Conservation (phyloP, 1,284 basidiomycete genomes). For the Mixia osmundae region DNA sequence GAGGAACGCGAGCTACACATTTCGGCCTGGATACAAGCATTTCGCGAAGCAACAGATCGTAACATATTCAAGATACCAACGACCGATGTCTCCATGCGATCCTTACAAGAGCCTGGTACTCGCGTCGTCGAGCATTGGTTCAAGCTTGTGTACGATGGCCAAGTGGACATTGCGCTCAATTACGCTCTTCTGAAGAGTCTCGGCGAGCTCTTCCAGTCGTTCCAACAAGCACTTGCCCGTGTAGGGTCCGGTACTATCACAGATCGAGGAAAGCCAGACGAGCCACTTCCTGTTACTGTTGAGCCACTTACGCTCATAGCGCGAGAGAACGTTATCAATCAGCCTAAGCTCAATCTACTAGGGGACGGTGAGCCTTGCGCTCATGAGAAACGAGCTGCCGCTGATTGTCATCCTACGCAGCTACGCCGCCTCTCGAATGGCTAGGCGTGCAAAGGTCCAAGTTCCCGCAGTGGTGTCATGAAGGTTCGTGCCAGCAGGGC, state of each 20-base stretch:
- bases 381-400: no score
- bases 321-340: conserved; percentile 8
- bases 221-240: conserved; percentile 2
- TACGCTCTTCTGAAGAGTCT: conserved; percentile 8
- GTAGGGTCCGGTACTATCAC: not conserved
- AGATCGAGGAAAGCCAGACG: not conserved
- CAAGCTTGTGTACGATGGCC: conserved; percentile 8
- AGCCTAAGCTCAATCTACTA: conserved; percentile 10
- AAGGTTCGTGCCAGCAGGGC: no score
- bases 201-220: conserved; percentile 3
- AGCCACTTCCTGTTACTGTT: not conserved
- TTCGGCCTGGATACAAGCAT: conserved; percentile 10
- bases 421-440: conserved; percentile 14
- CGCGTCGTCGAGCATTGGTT: conserved; percentile 9
- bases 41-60: conserved; percentile 6
- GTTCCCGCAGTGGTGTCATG: conserved; percentile 11
- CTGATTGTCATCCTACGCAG: conserved; percentile 1
- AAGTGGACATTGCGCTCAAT: conserved; percentile 12
- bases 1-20: conserved; percentile 8
- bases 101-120: conserved; percentile 3
- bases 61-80: conserved; percentile 10
- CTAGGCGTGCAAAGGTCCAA: conserved; percentile 10
- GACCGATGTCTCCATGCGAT: conserved; percentile 10
- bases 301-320: conserved; percentile 1
- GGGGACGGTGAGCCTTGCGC: conserved; percentile 10